These are phyloP conservation scores for Podaxis mareebaensis DNA, from an alignment of 768 basidiomycete species.

Conservation along the genomic window DNA sequence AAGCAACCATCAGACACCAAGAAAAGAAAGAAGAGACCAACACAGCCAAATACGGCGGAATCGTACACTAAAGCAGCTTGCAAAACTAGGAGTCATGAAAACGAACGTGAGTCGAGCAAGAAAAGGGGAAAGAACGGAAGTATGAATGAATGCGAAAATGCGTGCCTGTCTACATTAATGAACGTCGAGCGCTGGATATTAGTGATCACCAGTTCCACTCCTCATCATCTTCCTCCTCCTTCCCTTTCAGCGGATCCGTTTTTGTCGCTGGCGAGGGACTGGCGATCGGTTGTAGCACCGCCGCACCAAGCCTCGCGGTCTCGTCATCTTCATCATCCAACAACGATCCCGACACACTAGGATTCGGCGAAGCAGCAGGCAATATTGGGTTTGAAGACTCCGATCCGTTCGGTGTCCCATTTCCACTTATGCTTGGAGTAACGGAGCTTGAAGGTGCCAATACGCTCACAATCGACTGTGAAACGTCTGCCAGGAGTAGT, in stretches of 20 bases:
- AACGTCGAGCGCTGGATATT: neutral
- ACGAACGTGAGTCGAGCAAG: neutral
- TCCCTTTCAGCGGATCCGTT: constrained; percentile 1
- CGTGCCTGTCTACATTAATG: neutral
- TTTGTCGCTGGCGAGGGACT: constrained; percentile 13
- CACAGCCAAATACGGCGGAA: neutral
- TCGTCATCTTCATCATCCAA: constrained; percentile 27
- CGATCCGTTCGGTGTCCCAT: neutral
- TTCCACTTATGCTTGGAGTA: neutral
- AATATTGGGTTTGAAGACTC: constrained; percentile 7
- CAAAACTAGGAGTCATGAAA: neutral
- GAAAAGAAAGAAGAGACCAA: neutral
- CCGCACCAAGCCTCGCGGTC: constrained; percentile 19
- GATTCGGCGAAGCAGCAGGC: constrained; percentile 17
- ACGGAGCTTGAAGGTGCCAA: constrained; percentile 28
- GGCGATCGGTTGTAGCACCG: constrained; percentile 24
- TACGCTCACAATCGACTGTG: constrained; percentile 52
- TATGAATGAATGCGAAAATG: neutral
- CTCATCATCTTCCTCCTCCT: constrained; percentile 40
- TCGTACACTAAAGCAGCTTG: neutral
- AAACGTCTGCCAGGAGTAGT: constrained; percentile 63
- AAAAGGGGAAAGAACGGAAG: neutral
- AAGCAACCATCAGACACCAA: neutral
- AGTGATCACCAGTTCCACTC: constrained; percentile 56
- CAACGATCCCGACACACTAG: constrained; percentile 22